Conservation (phyloP, 257 asterid species). For the Ilex aquifolium region DNA sequence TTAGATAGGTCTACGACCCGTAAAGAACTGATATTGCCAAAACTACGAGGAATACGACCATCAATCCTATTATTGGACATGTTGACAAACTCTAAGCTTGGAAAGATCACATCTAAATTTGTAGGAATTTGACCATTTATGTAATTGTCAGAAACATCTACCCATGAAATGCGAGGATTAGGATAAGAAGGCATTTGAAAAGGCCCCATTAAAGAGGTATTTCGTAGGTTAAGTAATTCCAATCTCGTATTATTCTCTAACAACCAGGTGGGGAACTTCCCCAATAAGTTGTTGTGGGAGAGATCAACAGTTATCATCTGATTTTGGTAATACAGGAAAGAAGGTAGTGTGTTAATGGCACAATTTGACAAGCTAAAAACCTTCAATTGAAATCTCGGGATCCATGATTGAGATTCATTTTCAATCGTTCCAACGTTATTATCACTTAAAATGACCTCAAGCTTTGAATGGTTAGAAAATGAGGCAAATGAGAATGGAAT, state of each 20-base stretch:
- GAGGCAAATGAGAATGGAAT: constrained; percentile 4
- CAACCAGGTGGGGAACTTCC: constrained; percentile 16
- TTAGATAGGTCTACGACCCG: no score
- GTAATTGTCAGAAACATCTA: no score
- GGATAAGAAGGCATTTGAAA: neutral
- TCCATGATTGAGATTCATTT: neutral
- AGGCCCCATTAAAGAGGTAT: constrained; percentile 6
- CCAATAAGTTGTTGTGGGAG: neutral
- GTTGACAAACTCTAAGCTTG: no score
- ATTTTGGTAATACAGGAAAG: constrained; percentile 4
- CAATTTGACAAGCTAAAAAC: no score
- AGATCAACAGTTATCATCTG: neutral
- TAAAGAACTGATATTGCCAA: constrained; percentile 7
- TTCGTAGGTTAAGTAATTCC: constrained; percentile 1
- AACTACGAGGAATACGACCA: constrained; percentile 10
- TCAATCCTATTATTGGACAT: constrained; percentile 1
- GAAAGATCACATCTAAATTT: no score
- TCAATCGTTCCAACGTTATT: neutral
- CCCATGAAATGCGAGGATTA: neutral
- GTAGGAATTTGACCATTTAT: no score
- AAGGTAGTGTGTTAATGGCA: neutral
- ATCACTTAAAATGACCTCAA: no score
- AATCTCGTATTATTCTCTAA: constrained; percentile 9
- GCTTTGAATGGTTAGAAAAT: constrained; percentile 8
- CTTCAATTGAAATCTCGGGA: neutral